Evolutionary conservation across 2,329 filamentous ascomycete genomes (phyloP).

Genomic region (Fusarium siculi): DNA sequence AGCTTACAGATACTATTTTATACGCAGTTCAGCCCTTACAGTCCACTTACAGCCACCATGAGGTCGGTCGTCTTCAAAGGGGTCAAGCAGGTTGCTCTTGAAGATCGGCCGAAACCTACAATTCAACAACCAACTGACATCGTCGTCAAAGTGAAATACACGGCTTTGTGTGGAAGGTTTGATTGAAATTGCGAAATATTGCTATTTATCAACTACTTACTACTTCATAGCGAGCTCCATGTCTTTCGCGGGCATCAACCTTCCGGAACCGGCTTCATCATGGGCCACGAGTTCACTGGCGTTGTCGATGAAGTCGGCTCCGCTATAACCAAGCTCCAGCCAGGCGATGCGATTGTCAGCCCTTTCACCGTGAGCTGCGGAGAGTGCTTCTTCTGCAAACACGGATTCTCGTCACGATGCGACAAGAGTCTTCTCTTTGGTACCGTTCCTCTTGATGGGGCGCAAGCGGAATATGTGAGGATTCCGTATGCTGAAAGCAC

Average conservation of each 20-base stretch:
- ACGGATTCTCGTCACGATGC: constrained; percentile 22
- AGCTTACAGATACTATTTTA: accelerated
- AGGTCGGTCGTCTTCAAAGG: constrained; percentile 30
- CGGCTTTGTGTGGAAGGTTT: constrained; percentile 26
- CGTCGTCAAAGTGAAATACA: constrained; percentile 23
- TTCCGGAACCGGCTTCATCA: constrained; percentile 68
- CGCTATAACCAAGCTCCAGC: constrained; percentile 48
- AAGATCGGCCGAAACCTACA: constrained; percentile 11
- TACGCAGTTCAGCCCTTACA: accelerated
- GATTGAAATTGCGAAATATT: accelerated
- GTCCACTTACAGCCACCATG: background rate
- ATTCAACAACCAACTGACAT: constrained; percentile 7
- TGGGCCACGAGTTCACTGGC: constrained; percentile 87
- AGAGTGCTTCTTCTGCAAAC: constrained; percentile 26
- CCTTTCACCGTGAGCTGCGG: constrained; percentile 37
- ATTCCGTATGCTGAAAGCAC: constrained; percentile 24
- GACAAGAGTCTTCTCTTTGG: constrained; percentile 25
- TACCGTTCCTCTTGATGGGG: constrained; percentile 5
- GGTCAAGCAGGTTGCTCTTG: background rate
- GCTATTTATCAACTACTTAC: background rate
- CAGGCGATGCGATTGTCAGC: constrained; percentile 12
- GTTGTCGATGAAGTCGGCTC: constrained; percentile 73
- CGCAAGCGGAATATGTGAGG: constrained; percentile 30
- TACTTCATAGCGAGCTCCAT: constrained; percentile 69
- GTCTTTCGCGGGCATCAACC: constrained; percentile 83